Base-by-base conservation (phyloP, 2,329 filamentous ascomycete genomes). In the Pezicula carpinea region DNA sequence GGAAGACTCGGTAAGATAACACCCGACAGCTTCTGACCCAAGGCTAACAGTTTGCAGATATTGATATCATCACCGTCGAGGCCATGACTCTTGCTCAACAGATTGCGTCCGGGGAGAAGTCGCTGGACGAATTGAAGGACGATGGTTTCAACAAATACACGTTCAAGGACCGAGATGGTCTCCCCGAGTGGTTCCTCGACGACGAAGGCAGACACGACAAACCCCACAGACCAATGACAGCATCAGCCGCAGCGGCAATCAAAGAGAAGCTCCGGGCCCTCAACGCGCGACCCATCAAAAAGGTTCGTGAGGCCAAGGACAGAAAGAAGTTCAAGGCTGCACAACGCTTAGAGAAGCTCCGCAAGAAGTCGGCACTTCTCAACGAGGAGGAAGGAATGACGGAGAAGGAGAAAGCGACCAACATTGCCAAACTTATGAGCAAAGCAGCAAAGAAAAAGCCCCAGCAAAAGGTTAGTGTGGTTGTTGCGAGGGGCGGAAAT, bases 1-100 rank as follows among this genome's bases (percentile, higher is more conserved):
- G 84, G 83, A 48, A 79, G 76, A 59, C 70, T 76, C 34, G 76
- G 80, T 82, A 72, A 64, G 72, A 5, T 17, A 33, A 32, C 13
- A 23, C 22, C 13, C 11, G 17, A 14, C 15, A 32, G 29, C 19
- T n/a, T 18, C 4, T 22, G 35, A 7, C 6, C 21, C 23, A 7
- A 19, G 5, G 32, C 58, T 63, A 49, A 63, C 47, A 46, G 19
- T 22, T 22, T 46, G 64, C 68, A 77, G 91, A 96, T 64, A 95
- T 99, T 68, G 90, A 97, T 65, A 97, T 99, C 61, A 95, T 97
- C 62, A 99, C 93, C n/a, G 93, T 90, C 5, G 93, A 99, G 73
- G 93, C 95, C 54, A 99, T 99, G 93, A 95, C 92, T 0, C 77
- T 99, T 14, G 95, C 93, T 1, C 93, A 97, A 55, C 81, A 89